These are phyloP conservation scores for Calonectria multiphialidica DNA, from an alignment of 2,329 filamentous ascomycete species.

Conservation along the genomic window DNA sequence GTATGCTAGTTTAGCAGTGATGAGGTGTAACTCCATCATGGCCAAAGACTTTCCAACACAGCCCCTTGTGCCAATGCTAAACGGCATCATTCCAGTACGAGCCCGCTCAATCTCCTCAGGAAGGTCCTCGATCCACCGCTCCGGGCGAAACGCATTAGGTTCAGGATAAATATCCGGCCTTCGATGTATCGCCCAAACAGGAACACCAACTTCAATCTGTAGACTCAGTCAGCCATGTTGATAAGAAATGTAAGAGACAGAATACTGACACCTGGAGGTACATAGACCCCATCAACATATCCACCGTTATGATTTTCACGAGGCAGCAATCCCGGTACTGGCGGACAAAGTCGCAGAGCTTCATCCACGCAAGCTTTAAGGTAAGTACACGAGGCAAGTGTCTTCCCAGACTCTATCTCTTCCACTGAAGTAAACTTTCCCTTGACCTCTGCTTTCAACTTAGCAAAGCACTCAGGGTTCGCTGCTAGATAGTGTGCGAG, in stretches of 20 bases:
- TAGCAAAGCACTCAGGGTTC: background rate
- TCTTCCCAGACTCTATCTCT: background rate
- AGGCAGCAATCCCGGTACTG: background rate
- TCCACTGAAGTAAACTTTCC: background rate
- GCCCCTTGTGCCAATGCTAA: background rate
- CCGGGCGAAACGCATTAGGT: background rate
- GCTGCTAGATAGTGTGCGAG: background rate
- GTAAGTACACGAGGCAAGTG: background rate
- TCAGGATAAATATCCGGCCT: background rate
- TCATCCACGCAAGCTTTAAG: background rate
- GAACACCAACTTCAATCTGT: background rate
- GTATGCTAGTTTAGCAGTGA: background rate
- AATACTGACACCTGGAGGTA: background rate
- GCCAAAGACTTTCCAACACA: background rate
- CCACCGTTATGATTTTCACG: background rate
- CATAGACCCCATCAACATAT: background rate
- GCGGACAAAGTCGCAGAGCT: background rate
- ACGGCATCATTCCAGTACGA: background rate
- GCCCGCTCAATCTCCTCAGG: background rate
- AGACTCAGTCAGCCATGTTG: background rate
- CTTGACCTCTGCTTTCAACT: background rate
- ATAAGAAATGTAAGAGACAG: background rate
- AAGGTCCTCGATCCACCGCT: background rate
- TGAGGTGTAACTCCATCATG: background rate
- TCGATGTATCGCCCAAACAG: background rate